Conservation (phyloP, 2,329 filamentous ascomycete genomes). For the Colletotrichum theobromicola region DNA sequence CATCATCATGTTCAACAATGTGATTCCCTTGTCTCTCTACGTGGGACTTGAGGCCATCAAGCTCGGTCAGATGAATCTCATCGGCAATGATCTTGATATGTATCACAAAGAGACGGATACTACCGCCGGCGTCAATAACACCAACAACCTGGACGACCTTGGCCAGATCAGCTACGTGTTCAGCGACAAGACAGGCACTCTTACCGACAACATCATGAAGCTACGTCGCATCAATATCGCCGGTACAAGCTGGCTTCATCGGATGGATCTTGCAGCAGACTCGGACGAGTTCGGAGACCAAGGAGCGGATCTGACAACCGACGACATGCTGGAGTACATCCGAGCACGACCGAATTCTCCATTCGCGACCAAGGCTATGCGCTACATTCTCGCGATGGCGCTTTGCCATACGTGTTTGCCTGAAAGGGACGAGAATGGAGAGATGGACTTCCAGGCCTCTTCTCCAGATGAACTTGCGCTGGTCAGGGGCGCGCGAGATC, state of each 20-base stretch:
- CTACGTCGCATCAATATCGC: constrained; percentile 92
- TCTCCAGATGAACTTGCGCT: constrained; percentile 91
- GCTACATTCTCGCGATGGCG: constrained; percentile 83
- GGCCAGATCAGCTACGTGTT: constrained; percentile 91
- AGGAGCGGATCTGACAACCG: constrained; percentile 64
- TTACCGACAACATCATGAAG: constrained; percentile 95
- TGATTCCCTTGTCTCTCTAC: constrained; percentile 89
- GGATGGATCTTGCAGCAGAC: constrained; percentile 64
- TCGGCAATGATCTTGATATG: constrained; percentile 86
- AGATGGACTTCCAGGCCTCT: constrained; percentile 81
- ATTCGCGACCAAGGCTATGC: constrained; percentile 79
- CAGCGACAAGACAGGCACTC: constrained; percentile 91
- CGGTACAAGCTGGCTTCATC: constrained; percentile 87
- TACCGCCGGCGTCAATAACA: constrained; percentile 87
- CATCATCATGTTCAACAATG: constrained; percentile 95
- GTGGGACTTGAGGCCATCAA: constrained; percentile 90
- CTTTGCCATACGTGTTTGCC: constrained; percentile 91
- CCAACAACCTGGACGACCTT: constrained; percentile 92
- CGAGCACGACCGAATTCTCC: constrained; percentile 74
- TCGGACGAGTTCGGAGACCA: constrained; percentile 44
- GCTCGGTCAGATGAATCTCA: constrained; percentile 75
- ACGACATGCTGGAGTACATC: constrained; percentile 80
- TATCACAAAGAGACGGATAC: constrained; percentile 85
- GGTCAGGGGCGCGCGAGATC: constrained; percentile 81
- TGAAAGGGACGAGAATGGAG: constrained; percentile 72